Evolutionary conservation across 2,329 filamentous ascomycete species (phyloP), one percentile per base, ranked within the genome.

Genomic region (Pseudogymnoascus sp.): DNA sequence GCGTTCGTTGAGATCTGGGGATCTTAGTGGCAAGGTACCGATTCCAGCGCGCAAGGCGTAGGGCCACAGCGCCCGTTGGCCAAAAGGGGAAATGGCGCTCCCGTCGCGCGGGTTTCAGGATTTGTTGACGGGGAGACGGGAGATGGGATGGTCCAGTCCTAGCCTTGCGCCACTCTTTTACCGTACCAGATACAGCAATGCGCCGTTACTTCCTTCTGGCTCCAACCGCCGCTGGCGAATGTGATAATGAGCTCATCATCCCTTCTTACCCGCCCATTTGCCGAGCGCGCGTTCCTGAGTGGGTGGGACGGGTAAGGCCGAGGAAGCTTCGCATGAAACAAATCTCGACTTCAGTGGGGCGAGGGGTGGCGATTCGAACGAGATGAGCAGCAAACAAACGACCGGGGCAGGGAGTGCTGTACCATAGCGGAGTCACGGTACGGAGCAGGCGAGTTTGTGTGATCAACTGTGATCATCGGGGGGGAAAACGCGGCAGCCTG

Each of bases 251-350:
- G 26, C 46, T 56, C 46, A 19, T 21, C 5, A 23, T n/a, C 7
- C 5, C 11, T 11, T 31, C 11, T 21, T 56, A 56, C n/a, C 50
- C 29, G 50, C 50, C 50, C 19, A 56, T 56, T 33, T 19, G 17
- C 50, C 46, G 46, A 56, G 44, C 23, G n/a, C 46, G 46, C 46
- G 29, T 56, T 56, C 46, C 10, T 56, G 50, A 3, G 26, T 53
- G n/a, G 46, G 50, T 56, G 50, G 29, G 10, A 56, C 50, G 50
- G 50, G 29, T 56, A 56, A 13, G 50, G 50, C 50, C 50, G 50
- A 56, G 29, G 50, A 56, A 56, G 50, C 50, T 56, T 56, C 50
- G 50, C 50, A 56, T 56, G 46, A 56, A 56, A 56, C 50, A 56
- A 56, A 56, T 56, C 50, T 56, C 50, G 17, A 11, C 29, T 6